Percentiles rank a stretch among this genome's conserved stretches.
Evolutionary conservation across 2,329 filamentous ascomycete genomes (phyloP).

Genomic region (Chaetoscypha palmicola): DNA sequence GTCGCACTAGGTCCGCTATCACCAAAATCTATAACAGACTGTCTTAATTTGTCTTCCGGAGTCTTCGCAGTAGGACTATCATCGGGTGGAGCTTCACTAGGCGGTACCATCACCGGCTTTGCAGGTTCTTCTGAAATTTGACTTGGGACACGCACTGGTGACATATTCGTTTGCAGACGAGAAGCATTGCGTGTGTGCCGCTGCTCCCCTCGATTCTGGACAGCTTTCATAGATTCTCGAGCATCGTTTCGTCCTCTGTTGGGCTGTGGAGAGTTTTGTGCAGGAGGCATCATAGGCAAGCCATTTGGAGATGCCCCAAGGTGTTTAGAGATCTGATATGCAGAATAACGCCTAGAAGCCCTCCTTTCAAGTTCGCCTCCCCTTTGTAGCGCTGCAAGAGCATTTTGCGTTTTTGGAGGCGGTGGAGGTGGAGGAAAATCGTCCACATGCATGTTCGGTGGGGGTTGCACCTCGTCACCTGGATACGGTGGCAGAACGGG

Average conservation of each 20-base stretch:
- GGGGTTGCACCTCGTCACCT: conserved; percentile 47
- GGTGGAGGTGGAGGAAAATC: conserved; percentile 69
- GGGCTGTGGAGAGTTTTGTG: conserved; percentile 75
- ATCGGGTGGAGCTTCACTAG: conserved; percentile 31
- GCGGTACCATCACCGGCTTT: conserved; percentile 30
- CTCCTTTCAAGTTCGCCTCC: conserved; percentile 88
- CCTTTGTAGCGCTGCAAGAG: conserved; percentile 81
- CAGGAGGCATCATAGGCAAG: conserved; percentile 78
- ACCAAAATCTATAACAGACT: conserved; percentile 21
- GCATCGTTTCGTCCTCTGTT: conserved; percentile 73
- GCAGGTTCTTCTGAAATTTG: conserved; percentile 52
- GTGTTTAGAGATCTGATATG: conserved; percentile 95
- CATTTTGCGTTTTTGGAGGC: conserved; percentile 81
- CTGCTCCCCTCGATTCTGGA: conserved; percentile 51
- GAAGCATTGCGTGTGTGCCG: conserved; percentile 39
- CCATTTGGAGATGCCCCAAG: conserved; percentile 74
- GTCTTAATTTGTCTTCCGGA: conserved; percentile 53
- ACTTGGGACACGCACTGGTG: conserved; percentile 52
- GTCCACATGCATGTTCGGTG: conserved; percentile 44
- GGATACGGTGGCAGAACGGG: conserved; percentile 69
- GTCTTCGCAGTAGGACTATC: conserved; percentile 38
- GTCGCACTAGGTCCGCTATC: conserved; percentile 44
- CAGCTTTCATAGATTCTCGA: conserved; percentile 74
- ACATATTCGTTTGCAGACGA: conserved; percentile 48
- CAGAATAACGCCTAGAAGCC: conserved; percentile 87